phyloP scores from a whole-genome alignment of 2,329 filamentous ascomycete genomes.

The Chalaropsis ovoidea region DNA sequence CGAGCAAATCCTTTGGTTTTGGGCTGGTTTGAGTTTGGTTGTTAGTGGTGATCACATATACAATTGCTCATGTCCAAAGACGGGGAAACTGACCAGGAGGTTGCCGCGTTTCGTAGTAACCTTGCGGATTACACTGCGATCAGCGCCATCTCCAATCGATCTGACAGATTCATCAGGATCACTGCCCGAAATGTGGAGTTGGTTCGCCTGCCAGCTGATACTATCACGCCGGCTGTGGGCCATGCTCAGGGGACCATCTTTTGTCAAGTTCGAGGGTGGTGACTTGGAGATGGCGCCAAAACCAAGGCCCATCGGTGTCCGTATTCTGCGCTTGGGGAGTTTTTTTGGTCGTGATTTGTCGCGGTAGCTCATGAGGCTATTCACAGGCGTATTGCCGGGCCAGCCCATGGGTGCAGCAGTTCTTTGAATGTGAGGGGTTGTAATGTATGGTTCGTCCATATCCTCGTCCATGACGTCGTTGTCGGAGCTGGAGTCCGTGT shows the following conservation, averaged over 20 bases:
- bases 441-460: conserved; percentile 70
- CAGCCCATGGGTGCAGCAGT: conserved; percentile 34
- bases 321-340: conserved; percentile 50
- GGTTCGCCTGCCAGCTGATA: conserved; percentile 81
- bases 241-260: conserved; percentile 31
- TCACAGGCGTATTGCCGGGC: conserved; percentile 49
- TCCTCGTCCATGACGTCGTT: conserved; percentile 63
- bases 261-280: conserved; percentile 48
- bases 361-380: conserved; percentile 72
- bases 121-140: conserved; percentile 68
- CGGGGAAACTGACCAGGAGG: conserved; percentile 55
- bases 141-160: conserved; percentile 57
- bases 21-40: conserved; percentile 45
- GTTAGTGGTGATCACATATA: conserved; percentile 29
- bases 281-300: conserved; percentile 54
- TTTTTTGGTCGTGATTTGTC: conserved; percentile 62
- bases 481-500: conserved; percentile 64
- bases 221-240: conserved; percentile 64
- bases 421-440: conserved; percentile 55
- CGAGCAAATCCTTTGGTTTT: conserved; percentile 95
- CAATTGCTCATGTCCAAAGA: background rate
- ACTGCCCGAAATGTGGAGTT: conserved; percentile 70
- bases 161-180: conserved; percentile 55
- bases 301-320: conserved; percentile 42
- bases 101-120: conserved; percentile 81